Conservation (phyloP, 768 basidiomycete genomes). For the Tubosaeta sp. region DNA sequence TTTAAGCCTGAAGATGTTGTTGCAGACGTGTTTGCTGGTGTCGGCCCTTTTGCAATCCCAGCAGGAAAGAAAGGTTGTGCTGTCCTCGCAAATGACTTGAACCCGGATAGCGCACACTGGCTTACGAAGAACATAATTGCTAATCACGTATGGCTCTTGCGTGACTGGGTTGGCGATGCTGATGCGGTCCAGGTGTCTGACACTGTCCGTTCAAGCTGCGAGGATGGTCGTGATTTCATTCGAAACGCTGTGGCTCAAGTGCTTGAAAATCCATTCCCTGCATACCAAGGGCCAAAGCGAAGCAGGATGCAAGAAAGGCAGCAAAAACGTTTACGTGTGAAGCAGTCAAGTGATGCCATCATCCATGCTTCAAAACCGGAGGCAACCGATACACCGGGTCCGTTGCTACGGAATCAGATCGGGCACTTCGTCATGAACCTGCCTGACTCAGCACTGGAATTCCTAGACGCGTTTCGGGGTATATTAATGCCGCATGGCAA, state of each 20-base stretch:
- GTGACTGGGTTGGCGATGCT: neutral
- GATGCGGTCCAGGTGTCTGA: slow-evolving; percentile 48
- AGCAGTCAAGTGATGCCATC: neutral
- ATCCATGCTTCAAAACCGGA: slow-evolving; percentile 1
- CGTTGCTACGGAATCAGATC: slow-evolving; percentile 50
- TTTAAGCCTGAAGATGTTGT: slow-evolving; percentile 77
- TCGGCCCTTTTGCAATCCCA: slow-evolving; percentile 94
- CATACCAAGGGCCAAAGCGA: slow-evolving; percentile 43
- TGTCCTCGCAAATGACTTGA: slow-evolving; percentile 91
- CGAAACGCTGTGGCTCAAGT: slow-evolving; percentile 47
- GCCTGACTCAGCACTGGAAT: slow-evolving; percentile 85
- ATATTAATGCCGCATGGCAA: slow-evolving; percentile 45
- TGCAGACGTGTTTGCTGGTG: slow-evolving; percentile 94
- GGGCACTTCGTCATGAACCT: slow-evolving; percentile 98
- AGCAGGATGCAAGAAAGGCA: slow-evolving; percentile 38
- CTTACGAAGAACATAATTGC: slow-evolving; percentile 63
- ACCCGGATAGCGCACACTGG: slow-evolving; percentile 82
- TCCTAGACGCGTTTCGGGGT: slow-evolving; percentile 86
- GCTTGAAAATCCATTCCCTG: slow-evolving; percentile 64
- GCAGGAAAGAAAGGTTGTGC: slow-evolving; percentile 89
- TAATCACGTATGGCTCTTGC: slow-evolving; percentile 60
- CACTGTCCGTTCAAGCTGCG: slow-evolving; percentile 66
- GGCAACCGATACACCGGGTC: slow-evolving; percentile 5
- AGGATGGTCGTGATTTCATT: slow-evolving; percentile 89
- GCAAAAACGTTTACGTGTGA: slow-evolving; percentile 40